Evolutionary conservation across 2,329 filamentous ascomycete species (phyloP).

Genomic region (Coccinonectria pachysandricola): DNA sequence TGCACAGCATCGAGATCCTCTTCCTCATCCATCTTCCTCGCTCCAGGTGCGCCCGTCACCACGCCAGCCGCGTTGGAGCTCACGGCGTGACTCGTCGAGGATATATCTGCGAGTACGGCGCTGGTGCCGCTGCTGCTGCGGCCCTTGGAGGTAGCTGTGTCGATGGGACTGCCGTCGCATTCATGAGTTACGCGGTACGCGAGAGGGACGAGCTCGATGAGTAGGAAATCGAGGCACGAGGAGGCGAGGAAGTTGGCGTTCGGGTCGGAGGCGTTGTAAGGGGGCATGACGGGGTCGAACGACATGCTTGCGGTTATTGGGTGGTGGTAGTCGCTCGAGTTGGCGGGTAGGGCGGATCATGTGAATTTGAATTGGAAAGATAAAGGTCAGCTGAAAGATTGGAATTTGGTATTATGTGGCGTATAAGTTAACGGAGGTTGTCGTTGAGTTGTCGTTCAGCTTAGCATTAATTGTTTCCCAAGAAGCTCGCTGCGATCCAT

Average conservation of each 20-base stretch:
- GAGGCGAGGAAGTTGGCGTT: conserved; percentile 66
- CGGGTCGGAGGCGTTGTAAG: conserved; percentile 64
- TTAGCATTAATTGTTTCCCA: too few relatives aligned
- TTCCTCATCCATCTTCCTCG: conserved; percentile 51
- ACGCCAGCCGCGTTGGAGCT: conserved; percentile 18
- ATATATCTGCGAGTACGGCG: conserved; percentile 10
- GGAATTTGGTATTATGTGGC: too few relatives aligned
- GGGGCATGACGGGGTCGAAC: conserved; percentile 59
- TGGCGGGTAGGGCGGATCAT: background rate
- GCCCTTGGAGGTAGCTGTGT: conserved; percentile 8
- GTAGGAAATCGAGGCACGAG: conserved; percentile 83
- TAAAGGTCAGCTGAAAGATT: too few relatives aligned
- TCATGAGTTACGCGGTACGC: conserved; percentile 77
- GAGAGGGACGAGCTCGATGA: conserved; percentile 95
- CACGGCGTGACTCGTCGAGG: conserved; percentile 13
- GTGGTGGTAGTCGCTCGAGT: background rate
- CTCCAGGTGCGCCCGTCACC: conserved; percentile 12
- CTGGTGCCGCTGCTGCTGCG: conserved; percentile 9
- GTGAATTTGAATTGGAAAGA: too few relatives aligned
- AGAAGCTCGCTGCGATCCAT: too few relatives aligned
- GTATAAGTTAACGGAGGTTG: too few relatives aligned
- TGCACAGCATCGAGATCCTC: conserved; percentile 79
- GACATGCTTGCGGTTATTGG: conserved; percentile 43
- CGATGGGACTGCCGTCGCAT: conserved; percentile 42
- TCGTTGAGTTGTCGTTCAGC: too few relatives aligned